Conservation (phyloP, 1,284 basidiomycete species). For the Cerrena zonata region DNA sequence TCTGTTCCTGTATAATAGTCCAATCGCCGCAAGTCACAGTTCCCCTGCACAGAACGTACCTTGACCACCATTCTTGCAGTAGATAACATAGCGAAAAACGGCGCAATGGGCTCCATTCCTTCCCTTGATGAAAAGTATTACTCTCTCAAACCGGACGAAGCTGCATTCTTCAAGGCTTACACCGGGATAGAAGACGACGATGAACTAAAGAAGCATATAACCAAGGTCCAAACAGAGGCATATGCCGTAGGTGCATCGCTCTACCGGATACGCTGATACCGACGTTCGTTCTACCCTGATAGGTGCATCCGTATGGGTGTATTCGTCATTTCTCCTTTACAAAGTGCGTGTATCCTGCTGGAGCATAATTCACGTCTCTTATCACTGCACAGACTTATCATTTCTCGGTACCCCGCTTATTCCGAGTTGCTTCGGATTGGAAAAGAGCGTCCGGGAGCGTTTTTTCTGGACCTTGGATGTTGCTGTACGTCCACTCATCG, state of each 20-base stretch:
- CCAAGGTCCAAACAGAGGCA: constrained; percentile 39
- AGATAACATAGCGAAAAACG: no score
- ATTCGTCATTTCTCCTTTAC: constrained; percentile 39
- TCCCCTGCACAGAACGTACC: no score
- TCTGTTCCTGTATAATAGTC: no score
- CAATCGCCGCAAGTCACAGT: no score
- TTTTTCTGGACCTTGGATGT: constrained; percentile 45
- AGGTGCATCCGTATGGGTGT: constrained; percentile 37
- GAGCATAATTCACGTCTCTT: constrained; percentile 25
- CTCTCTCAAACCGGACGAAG: constrained; percentile 23
- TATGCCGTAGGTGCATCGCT: constrained; percentile 29
- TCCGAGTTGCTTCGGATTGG: constrained; percentile 35
- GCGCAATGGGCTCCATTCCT: no score
- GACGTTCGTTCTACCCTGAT: neutral
- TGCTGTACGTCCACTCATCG: constrained; percentile 36
- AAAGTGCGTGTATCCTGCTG: constrained; percentile 23
- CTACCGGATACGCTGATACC: neutral
- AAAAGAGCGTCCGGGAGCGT: constrained; percentile 33
- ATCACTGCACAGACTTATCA: constrained; percentile 12
- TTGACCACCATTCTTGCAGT: no score
- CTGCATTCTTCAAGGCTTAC: constrained; percentile 34
- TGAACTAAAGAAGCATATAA: constrained; percentile 40
- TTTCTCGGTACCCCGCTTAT: constrained; percentile 41
- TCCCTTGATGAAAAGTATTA: constrained; percentile 19
- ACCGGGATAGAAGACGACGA: constrained; percentile 37